phyloP scores from a whole-genome alignment of 768 basidiomycete genomes.

The Solioccasus polychromus region DNA sequence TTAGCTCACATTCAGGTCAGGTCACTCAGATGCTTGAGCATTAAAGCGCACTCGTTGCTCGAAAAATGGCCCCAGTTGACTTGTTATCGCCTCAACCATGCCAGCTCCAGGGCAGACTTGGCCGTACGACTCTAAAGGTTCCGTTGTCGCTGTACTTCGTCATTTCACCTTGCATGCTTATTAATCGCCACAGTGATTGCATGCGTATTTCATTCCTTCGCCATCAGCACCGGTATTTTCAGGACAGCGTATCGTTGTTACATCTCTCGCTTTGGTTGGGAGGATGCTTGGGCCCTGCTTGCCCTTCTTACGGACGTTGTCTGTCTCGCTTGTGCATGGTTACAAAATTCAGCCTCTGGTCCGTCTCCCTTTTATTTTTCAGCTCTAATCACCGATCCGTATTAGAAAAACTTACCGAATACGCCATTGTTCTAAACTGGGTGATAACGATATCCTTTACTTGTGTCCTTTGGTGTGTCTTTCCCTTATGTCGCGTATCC shows the following conservation, averaged over 20 bases:
- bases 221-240: constrained; percentile 12
- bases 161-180: not conserved
- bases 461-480: constrained; percentile 13
- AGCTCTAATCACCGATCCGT: not conserved
- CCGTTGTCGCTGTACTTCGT: no score
- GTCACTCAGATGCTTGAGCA: not conserved
- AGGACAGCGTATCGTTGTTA: constrained; percentile 12
- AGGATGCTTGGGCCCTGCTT: constrained; percentile 14
- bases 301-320: constrained; percentile 14
- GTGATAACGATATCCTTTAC: not conserved
- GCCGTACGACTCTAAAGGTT: constrained; percentile 14
- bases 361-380: not conserved
- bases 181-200: constrained; percentile 1
- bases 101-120: constrained; percentile 15
- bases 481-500: not conserved
- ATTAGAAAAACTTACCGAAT: not conserved
- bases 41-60: not conserved
- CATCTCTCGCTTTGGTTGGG: constrained; percentile 16
- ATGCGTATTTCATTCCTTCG: constrained; percentile 9
- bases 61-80: not conserved
- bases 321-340: constrained; percentile 4
- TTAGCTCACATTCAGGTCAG: no score
- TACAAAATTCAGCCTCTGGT: constrained; percentile 8
- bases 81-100: constrained; percentile 7
- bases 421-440: constrained; percentile 4